phyloP scores from a whole-genome alignment of 805 yeast genomes.

The Ogataea philodendri region DNA sequence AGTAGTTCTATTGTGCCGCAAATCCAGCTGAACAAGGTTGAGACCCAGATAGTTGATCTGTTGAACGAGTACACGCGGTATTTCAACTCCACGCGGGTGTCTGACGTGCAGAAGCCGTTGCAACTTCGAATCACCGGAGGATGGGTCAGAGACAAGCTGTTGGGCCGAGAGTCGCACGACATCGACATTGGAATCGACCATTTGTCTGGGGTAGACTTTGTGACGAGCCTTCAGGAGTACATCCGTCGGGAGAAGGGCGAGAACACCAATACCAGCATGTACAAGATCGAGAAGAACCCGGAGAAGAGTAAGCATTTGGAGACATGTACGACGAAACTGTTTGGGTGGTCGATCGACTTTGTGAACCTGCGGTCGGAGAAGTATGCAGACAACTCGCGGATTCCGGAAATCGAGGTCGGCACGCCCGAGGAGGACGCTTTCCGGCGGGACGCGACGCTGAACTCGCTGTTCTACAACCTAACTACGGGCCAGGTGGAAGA shows the following conservation, averaged over 20 bases:
- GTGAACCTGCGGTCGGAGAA: slow-evolving; percentile 88
- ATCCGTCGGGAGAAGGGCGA: slow-evolving; percentile 31
- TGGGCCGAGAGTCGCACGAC: slow-evolving; percentile 80
- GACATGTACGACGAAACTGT: slow-evolving; percentile 88
- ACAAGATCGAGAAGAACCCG: slow-evolving; percentile 87
- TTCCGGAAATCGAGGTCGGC: slow-evolving; percentile 81
- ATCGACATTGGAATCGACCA: slow-evolving; percentile 87
- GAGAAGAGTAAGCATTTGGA: slow-evolving; percentile 95
- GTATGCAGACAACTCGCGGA: slow-evolving; percentile 78
- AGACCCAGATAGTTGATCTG: slow-evolving; percentile 25
- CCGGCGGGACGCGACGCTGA: slow-evolving; percentile 92
- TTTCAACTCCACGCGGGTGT: slow-evolving; percentile 22
- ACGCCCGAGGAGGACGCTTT: slow-evolving; percentile 90
- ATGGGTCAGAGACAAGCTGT: slow-evolving; percentile 94
- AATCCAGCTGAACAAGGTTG: slow-evolving; percentile 24
- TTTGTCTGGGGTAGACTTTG: slow-evolving; percentile 85
- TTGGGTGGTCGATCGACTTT: slow-evolving; percentile 85
- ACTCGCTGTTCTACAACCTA: slow-evolving; percentile 87
- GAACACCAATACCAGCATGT: slow-evolving; percentile 43
- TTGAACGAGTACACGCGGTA: slow-evolving; percentile 28
- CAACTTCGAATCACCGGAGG: slow-evolving; percentile 87
- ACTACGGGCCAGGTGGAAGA: slow-evolving; percentile 73
- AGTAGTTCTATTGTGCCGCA: slow-evolving; percentile 12
- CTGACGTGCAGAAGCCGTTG: slow-evolving; percentile 19
- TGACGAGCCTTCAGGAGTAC: slow-evolving; percentile 58